A percentile compares a stretch with the other conserved stretches of the same genome.
These are phyloP conservation scores for Diddensiella caesifluorescens DNA, from an alignment of 805 yeast genomes.

Conservation along the genomic window DNA sequence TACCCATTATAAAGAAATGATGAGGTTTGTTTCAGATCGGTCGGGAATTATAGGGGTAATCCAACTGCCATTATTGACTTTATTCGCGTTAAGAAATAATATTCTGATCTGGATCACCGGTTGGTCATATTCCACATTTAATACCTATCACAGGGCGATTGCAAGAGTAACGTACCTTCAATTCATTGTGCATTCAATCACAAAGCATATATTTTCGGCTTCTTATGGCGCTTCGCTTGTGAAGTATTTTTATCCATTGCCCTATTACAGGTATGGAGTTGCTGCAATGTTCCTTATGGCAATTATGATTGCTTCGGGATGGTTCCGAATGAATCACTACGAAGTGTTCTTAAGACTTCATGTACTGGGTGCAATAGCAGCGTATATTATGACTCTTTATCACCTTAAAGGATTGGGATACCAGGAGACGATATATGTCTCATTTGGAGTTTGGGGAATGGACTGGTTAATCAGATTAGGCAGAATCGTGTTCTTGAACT, in stretches of 20 bases:
- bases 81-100: conserved; percentile 62
- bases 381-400: conserved; percentile 53
- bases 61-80: conserved; percentile 45
- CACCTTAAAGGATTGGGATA: conserved; percentile 51
- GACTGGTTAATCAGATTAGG: conserved; percentile 56
- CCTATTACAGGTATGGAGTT: conserved; percentile 33
- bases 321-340: conserved; percentile 48
- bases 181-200: conserved; percentile 42
- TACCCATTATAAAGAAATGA: conserved; percentile 33
- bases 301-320: conserved; percentile 39
- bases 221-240: conserved; percentile 31
- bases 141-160: conserved; percentile 54
- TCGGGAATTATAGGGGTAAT: conserved; percentile 47
- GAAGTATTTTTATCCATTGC: conserved; percentile 32
- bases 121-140: conserved; percentile 51
- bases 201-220: conserved; percentile 44
- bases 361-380: conserved; percentile 47
- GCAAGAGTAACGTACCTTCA: conserved; percentile 41
- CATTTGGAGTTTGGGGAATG: conserved; percentile 60
- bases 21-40: conserved; percentile 47
- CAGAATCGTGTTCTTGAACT: conserved; percentile 39
- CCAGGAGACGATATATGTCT: conserved; percentile 47
- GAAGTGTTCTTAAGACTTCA: conserved; percentile 57
- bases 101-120: conserved; percentile 54
- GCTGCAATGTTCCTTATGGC: conserved; percentile 34